Percentiles rank a stretch among this genome's conserved stretches.
Conservation (phyloP, 305 asterid genomes). For the Fraxinus velutina region DNA sequence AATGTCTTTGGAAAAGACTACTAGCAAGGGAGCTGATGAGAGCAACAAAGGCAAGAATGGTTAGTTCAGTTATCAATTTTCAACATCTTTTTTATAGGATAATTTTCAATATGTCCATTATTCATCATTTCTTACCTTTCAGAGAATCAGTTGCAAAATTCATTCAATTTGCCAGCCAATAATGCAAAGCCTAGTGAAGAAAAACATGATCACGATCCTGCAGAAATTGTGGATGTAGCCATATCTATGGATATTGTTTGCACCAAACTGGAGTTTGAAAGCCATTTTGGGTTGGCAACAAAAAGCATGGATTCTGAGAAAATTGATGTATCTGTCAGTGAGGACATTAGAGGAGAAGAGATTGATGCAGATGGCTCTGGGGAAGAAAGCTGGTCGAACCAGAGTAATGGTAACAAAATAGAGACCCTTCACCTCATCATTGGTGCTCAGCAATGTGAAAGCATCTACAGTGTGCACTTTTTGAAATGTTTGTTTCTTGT, state of each 20-base stretch:
- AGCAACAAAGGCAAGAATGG: slow-evolving; percentile 23
- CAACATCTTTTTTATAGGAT: neutral
- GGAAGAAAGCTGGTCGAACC: neutral
- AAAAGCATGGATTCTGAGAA: neutral
- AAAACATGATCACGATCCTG: slow-evolving; percentile 17
- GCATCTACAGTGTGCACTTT: neutral
- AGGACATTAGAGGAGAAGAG: neutral
- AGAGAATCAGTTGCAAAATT: slow-evolving; percentile 13
- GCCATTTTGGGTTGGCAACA: neutral
- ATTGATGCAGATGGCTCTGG: neutral
- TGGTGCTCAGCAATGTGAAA: neutral
- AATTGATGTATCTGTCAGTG: neutral
- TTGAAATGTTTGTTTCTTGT: neutral
- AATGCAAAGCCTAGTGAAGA: slow-evolving; percentile 14
- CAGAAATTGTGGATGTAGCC: slow-evolving; percentile 20
- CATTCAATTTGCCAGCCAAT: slow-evolving; percentile 18
- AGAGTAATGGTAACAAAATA: neutral
- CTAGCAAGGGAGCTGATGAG: slow-evolving; percentile 16
- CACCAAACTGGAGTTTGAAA: slow-evolving; percentile 21
- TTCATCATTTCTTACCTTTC: slow-evolving; percentile 8
- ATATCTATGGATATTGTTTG: slow-evolving; percentile 16
- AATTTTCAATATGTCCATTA: slow-evolving; percentile 16
- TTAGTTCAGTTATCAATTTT: slow-evolving; percentile 23
- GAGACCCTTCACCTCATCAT: neutral
- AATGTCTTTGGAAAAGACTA: neutral